These are phyloP conservation scores for Diacronema lutheri DNA, from an alignment of 78 protist genomes.

Conservation along the genomic window DNA sequence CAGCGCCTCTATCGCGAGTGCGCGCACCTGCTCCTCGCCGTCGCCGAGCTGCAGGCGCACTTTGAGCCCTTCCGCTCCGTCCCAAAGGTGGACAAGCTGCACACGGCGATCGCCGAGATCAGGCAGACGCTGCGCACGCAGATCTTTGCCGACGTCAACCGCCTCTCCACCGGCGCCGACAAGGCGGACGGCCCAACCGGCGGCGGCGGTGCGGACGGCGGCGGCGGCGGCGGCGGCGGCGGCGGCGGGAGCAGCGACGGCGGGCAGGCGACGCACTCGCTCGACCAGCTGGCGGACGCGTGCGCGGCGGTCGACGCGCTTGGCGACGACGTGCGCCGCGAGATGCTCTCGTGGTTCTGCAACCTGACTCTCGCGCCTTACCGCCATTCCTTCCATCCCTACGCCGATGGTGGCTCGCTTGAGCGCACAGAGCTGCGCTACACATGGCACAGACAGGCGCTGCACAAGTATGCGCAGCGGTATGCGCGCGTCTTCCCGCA, in stretches of 20 bases:
- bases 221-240: not conserved
- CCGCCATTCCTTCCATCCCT: not conserved
- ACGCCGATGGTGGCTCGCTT: constrained; percentile 1
- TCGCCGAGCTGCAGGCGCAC: constrained; percentile 5
- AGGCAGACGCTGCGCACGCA: not conserved
- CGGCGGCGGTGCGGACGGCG: not conserved
- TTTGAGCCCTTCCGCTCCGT: constrained; percentile 25
- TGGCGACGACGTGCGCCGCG: not conserved
- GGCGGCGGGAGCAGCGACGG: not conserved
- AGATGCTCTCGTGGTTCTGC: not conserved
- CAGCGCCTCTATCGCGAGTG: constrained; percentile 27
- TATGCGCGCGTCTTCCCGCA: constrained; percentile 9
- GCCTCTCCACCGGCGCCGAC: too few relatives aligned
- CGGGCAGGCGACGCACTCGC: not conserved
- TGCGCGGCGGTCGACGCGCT: constrained; percentile 24
- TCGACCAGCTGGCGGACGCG: not conserved
- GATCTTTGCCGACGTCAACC: constrained; percentile 4
- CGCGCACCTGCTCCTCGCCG: constrained; percentile 22
- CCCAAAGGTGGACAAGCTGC: constrained; percentile 12
- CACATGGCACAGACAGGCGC: constrained; percentile 13
- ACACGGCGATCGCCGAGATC: not conserved
- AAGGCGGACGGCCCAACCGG: too few relatives aligned
- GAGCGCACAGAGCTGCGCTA: constrained; percentile 8
- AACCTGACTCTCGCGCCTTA: not conserved
- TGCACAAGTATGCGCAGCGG: not conserved